phyloP scores from a whole-genome alignment of 2,329 filamentous ascomycete genomes.

The Colletotrichum limetticola region DNA sequence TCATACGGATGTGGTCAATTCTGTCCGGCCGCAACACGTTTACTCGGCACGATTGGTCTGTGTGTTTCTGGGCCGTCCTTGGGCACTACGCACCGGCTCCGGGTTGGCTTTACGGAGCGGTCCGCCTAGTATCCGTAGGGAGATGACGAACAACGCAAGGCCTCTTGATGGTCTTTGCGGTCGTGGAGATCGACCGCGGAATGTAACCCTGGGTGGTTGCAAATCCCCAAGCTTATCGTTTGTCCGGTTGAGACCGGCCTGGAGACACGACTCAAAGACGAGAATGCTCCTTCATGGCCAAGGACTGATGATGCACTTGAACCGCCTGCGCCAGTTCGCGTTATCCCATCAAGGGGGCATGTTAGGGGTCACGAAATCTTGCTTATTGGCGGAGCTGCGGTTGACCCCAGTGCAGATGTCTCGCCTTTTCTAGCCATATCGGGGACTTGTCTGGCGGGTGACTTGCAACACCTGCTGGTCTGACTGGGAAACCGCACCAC shows the following conservation, averaged over 20 bases:
- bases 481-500: background rate
- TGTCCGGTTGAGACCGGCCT: conserved; percentile 1
- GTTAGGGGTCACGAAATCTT: background rate
- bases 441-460: background rate
- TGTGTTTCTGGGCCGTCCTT: conserved; percentile 9
- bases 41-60: conserved; percentile 20
- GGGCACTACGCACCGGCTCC: conserved; percentile 13
- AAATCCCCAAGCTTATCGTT: background rate
- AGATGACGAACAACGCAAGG: conserved; percentile 14
- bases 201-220: conserved; percentile 24
- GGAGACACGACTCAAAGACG: background rate
- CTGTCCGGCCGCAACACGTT: background rate
- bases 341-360: background rate
- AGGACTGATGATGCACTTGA: background rate
- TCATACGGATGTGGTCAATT: background rate
- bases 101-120: conserved; percentile 26
- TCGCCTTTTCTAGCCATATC: background rate
- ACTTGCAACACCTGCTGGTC: conserved; percentile 13
- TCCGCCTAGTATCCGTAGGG: conserved; percentile 3
- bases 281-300: background rate
- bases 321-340: background rate
- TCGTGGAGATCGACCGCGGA: conserved; percentile 19
- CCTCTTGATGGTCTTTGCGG: conserved; percentile 31
- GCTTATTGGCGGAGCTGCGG: background rate
- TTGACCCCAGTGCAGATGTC: background rate